Evolutionary conservation across 169 alveolate species (phyloP), one percentile per base, ranked within the genome.

Genomic region (Cryptosporidium parvum): DNA sequence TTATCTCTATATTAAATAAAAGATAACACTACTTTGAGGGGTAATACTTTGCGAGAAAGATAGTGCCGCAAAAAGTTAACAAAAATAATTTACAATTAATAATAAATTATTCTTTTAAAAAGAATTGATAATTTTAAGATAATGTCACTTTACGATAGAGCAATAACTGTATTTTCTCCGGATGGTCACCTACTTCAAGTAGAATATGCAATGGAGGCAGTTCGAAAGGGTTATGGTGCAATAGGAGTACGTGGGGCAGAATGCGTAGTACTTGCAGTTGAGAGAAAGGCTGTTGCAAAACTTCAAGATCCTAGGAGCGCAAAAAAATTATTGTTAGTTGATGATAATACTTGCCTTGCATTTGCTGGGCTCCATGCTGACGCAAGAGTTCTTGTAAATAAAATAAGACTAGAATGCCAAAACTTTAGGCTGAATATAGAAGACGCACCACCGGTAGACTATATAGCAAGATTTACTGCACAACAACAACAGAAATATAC

Each of bases 331-430:
- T 92, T 96, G 69, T 92, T 94, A 73, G 93, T 98, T 69, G 99
- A 98, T 91, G 97, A 96, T 29, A 95, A 96, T 86, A 95, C 97
- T 48, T 96, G 98, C 37, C 92, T 98, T 91, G 98, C 99, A 56
- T 98, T 98, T 84, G 98, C 99, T 42, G 99, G 99, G 8, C 96
- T 98, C 39, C 97, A 97, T 91, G 99, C 99, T 16, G 99, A 98
- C 91, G 99, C 99, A 2, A 94, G 99, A 70, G 98, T 98, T 61
- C 95, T 98, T 85, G 95, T 97, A 62, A 97, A 98, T 91, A 96
- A 96, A 93, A 95, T 94, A 42, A 56, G 99, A 23, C 96, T 98
- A 56, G 99, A 98, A 92, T 96, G 99, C 93, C 99, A 98, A 93
- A 86, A 97, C 65, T 98, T 97, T 92, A 94, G 99, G 58, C 95